Base-by-base conservation (phyloP, 176 grass and related monocot genomes). In the Eragrostis curvula region DNA sequence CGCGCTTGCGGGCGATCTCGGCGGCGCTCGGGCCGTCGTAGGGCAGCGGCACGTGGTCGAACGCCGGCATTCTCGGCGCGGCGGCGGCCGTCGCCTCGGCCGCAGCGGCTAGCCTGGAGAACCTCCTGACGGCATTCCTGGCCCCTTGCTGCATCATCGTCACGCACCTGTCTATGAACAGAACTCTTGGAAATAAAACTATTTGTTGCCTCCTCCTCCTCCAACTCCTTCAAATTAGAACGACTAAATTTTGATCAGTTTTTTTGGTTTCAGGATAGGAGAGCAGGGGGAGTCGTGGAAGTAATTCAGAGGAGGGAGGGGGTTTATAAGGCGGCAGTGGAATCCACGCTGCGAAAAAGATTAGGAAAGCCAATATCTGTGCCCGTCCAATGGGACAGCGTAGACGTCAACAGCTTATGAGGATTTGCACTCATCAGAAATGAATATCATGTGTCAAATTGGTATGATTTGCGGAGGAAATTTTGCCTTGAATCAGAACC, bases 1-100 rank as follows among this genome's bases (percentile, higher is more conserved):
- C 52, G 13, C 96, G 88, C 86, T 88, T 93, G 68, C 84, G 68
- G 25, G 92, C 66, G 89, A 98, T 98, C 67, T 98, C 93, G 69
- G 62, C 84, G 44, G 90, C 84, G 65, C 57, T 66, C 42, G 92
- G 96, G 6, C 96, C 96, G 29, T 91, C 82, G 68, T 98, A 98
- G 3, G 84, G 88, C 21, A 88, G 88, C 9, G 96, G 96, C 15
- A 75, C 74, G 85, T 98, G 88, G 75, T 89, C 90, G 67, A 95
- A 95, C 20, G 82, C 71, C 23, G 96, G 93, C 87, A 98, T 87
- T 81, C 86, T 78, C 47, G 89, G 91, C 27, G 56, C 51, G 61
- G 83, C 58, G 16, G 85, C 78, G 60, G 51, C 42, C 57, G 73
- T 24, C 28, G 43, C 13, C 24, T 71, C 70, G 45, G 63, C 74